These are phyloP conservation scores for Penicillium taxi DNA, from an alignment of 495 filamentous ascomycete species.

Conservation along the genomic window DNA sequence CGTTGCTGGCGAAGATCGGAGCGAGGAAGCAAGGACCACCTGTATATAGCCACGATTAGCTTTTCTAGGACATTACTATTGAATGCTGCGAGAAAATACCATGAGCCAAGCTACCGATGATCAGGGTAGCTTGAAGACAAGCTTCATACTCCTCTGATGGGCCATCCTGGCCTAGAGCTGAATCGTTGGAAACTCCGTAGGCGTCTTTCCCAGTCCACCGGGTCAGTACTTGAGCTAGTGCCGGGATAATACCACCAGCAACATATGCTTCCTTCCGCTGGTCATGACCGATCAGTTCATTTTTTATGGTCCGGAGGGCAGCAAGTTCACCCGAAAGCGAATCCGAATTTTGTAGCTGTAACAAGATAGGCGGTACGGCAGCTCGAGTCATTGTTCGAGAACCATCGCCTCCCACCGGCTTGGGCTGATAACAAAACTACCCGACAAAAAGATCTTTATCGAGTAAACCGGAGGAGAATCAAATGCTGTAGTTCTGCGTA, in stretches of 20 bases:
- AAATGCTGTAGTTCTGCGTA: no score
- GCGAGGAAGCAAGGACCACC: conserved; percentile 73
- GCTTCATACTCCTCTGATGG: conserved; percentile 52
- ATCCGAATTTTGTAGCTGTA: conserved; percentile 53
- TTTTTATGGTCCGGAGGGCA: conserved; percentile 68
- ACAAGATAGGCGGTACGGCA: conserved; percentile 46
- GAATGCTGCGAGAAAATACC: conserved; percentile 43
- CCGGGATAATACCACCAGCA: conserved; percentile 56
- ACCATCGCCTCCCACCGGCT: conserved; percentile 26
- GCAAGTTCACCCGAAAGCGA: conserved; percentile 53
- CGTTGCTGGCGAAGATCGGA: conserved; percentile 59
- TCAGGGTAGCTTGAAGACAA: conserved; percentile 68
- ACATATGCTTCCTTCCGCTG: conserved; percentile 78
- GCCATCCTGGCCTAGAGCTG: conserved; percentile 7
- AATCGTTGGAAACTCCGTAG: conserved; percentile 28
- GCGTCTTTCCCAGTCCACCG: conserved; percentile 25
- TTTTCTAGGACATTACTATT: conserved; percentile 1
- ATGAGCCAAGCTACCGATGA: conserved; percentile 75
- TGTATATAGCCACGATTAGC: conserved; percentile 27
- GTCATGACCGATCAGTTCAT: conserved; percentile 81
- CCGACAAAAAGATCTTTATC: not conserved
- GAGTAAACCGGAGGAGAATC: no score
- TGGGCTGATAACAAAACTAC: conserved; percentile 5
- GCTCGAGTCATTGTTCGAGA: conserved; percentile 41
- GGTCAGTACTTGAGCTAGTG: conserved; percentile 55